phyloP scores from a whole-genome alignment of 768 basidiomycete species.

The Cystobasidium tubakii region DNA sequence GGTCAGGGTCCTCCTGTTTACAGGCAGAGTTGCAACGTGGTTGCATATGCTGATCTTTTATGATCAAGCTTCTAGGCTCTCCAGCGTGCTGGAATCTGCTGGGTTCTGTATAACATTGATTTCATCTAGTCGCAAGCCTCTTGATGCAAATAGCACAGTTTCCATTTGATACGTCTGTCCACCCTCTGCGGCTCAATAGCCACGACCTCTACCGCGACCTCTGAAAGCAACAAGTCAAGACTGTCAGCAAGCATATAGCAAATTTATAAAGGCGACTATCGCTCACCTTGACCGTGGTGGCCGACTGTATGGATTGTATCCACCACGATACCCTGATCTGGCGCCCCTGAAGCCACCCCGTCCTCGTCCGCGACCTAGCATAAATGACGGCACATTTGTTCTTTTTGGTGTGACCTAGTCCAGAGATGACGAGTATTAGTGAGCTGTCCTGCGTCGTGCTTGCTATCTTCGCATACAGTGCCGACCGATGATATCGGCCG shows the following conservation, averaged over 20 bases:
- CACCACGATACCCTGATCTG: slow-evolving; percentile 54
- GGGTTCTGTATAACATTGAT: too few relatives aligned
- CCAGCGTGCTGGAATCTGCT: too few relatives aligned
- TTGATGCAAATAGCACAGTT: too few relatives aligned
- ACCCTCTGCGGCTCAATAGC: neutral
- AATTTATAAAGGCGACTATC: neutral
- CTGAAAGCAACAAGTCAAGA: neutral
- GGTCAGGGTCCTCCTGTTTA: too few relatives aligned
- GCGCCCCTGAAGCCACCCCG: slow-evolving; percentile 57
- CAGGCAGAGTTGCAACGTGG: too few relatives aligned
- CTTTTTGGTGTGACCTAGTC: slow-evolving; percentile 87
- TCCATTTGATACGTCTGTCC: neutral
- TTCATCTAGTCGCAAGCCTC: neutral
- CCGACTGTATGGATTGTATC: slow-evolving; percentile 37
- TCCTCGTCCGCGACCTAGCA: slow-evolving; percentile 61
- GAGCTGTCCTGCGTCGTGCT: neutral
- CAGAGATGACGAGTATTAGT: neutral
- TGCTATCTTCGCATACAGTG: neutral
- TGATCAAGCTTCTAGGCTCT: too few relatives aligned
- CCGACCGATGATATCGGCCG: too few relatives aligned
- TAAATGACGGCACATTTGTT: slow-evolving; percentile 90
- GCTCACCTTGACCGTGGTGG: slow-evolving; percentile 25
- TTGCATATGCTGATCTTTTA: too few relatives aligned
- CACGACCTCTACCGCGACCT: slow-evolving; percentile 29
- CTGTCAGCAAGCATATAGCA: neutral